phyloP scores from a whole-genome alignment of 257 asterid genomes.

The Mentha longifolia region DNA sequence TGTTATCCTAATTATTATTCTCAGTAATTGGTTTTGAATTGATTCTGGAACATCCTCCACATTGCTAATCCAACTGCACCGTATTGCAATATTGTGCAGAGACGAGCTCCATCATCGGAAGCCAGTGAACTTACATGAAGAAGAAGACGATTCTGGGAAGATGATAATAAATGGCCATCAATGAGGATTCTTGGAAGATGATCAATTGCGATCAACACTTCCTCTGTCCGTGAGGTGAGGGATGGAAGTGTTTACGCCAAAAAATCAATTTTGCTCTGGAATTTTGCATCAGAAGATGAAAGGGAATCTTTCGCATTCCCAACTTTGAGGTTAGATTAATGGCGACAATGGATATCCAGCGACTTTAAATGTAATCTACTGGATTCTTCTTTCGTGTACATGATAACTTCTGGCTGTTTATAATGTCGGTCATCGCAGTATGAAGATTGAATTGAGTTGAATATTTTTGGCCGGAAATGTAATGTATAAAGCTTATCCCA shows the following conservation, averaged over 20 bases:
- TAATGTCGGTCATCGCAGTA: not conserved
- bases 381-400: slow-evolving; percentile 31
- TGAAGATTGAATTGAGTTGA: not conserved
- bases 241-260: slow-evolving; percentile 14
- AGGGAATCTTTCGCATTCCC: slow-evolving; percentile 21
- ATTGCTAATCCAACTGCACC: too few relatives aligned
- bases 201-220: slow-evolving; percentile 14
- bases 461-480: slow-evolving; percentile 9
- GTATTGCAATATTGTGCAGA: slow-evolving; percentile 32
- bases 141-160: slow-evolving; percentile 35
- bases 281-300: slow-evolving; percentile 29
- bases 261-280: slow-evolving; percentile 29
- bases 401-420: not conserved
- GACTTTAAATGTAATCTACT: slow-evolving; percentile 29
- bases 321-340: slow-evolving; percentile 8
- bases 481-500: not conserved
- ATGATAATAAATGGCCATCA: slow-evolving; percentile 35
- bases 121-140: slow-evolving; percentile 31
- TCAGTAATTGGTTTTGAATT: not conserved
- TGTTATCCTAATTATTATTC: too few relatives aligned
- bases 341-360: slow-evolving; percentile 2
- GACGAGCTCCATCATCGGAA: slow-evolving; percentile 44
- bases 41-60: not conserved
- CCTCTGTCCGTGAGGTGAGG: slow-evolving; percentile 18
- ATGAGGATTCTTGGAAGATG: slow-evolving; percentile 18